Evolutionary conservation across 805 yeast genomes (phyloP).

Genomic region (Candida tallmaniae): DNA sequence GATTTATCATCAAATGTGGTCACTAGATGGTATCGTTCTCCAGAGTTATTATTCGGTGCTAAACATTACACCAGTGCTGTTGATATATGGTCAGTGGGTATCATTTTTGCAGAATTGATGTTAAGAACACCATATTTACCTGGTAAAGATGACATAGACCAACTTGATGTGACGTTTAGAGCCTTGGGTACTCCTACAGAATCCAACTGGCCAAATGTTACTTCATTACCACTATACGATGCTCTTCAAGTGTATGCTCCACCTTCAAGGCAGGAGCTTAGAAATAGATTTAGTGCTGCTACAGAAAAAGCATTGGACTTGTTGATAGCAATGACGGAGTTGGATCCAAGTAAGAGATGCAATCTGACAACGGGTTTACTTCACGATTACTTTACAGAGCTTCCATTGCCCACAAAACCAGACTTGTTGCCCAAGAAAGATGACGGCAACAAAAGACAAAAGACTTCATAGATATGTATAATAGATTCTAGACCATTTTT

Average conservation of each 20-base stretch:
- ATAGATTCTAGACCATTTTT: conserved; percentile 18
- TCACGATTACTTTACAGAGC: conserved; percentile 65
- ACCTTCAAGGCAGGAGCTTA: conserved; percentile 74
- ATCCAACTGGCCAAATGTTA: conserved; percentile 84
- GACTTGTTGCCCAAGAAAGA: conserved; percentile 52
- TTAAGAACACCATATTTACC: conserved; percentile 92
- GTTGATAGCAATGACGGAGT: conserved; percentile 62
- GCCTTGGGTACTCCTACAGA: conserved; percentile 97
- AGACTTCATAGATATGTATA: conserved; percentile 1
- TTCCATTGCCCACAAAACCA: conserved; percentile 73
- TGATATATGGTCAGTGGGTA: conserved; percentile 44
- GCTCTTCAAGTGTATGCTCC: conserved; percentile 74
- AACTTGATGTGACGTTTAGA: conserved; percentile 85
- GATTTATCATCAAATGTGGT: conserved; percentile 89
- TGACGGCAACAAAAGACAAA: conserved; percentile 11
- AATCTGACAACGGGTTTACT: conserved; percentile 58
- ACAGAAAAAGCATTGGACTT: conserved; percentile 78
- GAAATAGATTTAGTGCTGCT: conserved; percentile 86
- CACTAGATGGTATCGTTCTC: conserved; percentile 96
- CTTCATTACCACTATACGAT: conserved; percentile 71
- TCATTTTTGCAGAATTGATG: conserved; percentile 93
- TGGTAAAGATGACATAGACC: conserved; percentile 86
- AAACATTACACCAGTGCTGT: conserved; percentile 80
- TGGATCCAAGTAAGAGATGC: conserved; percentile 77
- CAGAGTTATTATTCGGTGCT: conserved; percentile 85